phyloP scores from a whole-genome alignment of 129 eudicot genomes.

The Lactuca saligna region DNA sequence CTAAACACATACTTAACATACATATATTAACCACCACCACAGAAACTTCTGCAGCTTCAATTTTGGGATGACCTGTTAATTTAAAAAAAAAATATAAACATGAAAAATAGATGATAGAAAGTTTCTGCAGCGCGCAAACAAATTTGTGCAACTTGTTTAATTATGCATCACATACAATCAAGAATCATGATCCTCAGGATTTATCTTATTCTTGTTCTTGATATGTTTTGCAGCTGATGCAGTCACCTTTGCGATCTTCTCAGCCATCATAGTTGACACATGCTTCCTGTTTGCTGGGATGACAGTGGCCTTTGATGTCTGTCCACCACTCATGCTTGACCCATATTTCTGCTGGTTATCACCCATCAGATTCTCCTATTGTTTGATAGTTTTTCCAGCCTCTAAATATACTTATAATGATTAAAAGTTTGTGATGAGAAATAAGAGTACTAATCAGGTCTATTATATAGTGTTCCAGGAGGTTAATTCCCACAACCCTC shows the following conservation, averaged over 20 bases:
- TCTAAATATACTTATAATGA: background rate
- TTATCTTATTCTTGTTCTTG: conserved; percentile 14
- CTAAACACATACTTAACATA: background rate
- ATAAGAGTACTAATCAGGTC: background rate
- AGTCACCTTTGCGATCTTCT: background rate
- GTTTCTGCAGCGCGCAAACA: background rate
- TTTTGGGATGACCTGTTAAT: too few relatives aligned
- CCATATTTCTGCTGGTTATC: background rate
- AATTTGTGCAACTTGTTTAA: background rate
- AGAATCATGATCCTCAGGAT: background rate
- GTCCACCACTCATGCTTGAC: background rate
- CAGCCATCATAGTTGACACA: conserved; percentile 19
- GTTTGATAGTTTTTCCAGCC: background rate
- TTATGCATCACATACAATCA: background rate
- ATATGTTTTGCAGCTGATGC: background rate
- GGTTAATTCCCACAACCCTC: background rate
- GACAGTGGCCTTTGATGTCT: background rate
- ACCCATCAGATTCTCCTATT: background rate
- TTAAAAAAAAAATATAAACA: too few relatives aligned
- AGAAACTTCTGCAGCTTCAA: too few relatives aligned
- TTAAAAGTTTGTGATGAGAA: background rate
- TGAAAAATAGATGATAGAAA: background rate
- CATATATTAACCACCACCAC: background rate
- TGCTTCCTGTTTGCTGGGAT: conserved; percentile 9
- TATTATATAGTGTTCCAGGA: background rate